phyloP scores from a whole-genome alignment of 257 asterid genomes.

The Penstemon newberryi region DNA sequence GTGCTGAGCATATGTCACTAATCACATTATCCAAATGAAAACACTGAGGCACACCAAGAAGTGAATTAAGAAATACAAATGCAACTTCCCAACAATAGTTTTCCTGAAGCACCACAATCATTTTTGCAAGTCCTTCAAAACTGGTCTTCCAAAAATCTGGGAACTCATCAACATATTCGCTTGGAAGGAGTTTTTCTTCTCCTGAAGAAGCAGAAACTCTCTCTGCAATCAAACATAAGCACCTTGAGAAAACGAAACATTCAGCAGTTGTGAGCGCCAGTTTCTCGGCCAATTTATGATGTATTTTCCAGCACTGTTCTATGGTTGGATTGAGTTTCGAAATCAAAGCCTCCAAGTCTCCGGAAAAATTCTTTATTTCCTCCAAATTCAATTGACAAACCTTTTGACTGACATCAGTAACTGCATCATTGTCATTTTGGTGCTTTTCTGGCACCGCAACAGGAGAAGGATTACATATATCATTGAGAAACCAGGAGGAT shows the following conservation, averaged over 20 bases:
- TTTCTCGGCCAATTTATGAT: conserved; percentile 62
- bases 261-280: conserved; percentile 70
- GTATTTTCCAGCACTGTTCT: conserved; percentile 78
- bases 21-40: conserved; percentile 55
- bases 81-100: conserved; percentile 87
- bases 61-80: conserved; percentile 64
- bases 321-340: conserved; percentile 60
- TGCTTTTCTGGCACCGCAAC: conserved; percentile 38
- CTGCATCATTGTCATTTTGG: conserved; percentile 35
- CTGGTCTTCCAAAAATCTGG: conserved; percentile 54
- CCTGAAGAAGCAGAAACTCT: conserved; percentile 34
- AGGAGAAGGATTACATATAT: conserved; percentile 43
- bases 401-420: conserved; percentile 39
- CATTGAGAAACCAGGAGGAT: conserved; percentile 61
- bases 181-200: conserved; percentile 37
- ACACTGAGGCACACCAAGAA: conserved; percentile 60
- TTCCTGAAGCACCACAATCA: conserved; percentile 61
- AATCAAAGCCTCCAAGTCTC: conserved; percentile 56
- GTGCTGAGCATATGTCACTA: conserved; percentile 52
- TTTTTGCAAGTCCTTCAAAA: conserved; percentile 63
- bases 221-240: conserved; percentile 47
- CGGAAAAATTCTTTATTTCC: conserved; percentile 48
- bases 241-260: conserved; percentile 69
- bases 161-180: conserved; percentile 35
- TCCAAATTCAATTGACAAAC: conserved; percentile 44